These are phyloP conservation scores for Xylariaceae sp. DNA, from an alignment of 2,329 filamentous ascomycete species.

Conservation along the genomic window DNA sequence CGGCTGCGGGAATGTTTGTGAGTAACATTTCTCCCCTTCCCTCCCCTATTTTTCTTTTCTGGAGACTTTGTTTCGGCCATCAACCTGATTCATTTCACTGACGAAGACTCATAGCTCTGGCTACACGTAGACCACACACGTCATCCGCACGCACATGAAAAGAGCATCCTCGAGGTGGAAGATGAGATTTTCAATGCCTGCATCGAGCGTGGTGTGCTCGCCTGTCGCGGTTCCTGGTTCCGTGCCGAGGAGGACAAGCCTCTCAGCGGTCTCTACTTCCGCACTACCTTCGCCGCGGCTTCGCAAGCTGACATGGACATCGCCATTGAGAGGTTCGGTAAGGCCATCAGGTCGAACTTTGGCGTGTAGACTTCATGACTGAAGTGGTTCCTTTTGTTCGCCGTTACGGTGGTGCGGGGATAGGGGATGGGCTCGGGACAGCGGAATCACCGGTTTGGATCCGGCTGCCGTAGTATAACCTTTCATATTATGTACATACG, in stretches of 20 bases:
- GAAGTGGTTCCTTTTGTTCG: too few relatives aligned
- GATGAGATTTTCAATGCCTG: conserved; percentile 77
- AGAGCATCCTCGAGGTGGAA: conserved; percentile 63
- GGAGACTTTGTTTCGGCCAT: neutral
- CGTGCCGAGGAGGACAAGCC: conserved; percentile 59
- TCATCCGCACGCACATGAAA: conserved; percentile 55
- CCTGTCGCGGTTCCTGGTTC: conserved; percentile 90
- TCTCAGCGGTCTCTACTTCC: conserved; percentile 71
- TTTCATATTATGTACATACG: too few relatives aligned
- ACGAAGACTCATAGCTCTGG: conserved; percentile 54
- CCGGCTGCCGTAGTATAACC: too few relatives aligned
- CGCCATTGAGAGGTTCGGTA: conserved; percentile 70
- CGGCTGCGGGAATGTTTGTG: conserved; percentile 91
- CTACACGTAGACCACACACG: conserved; percentile 60
- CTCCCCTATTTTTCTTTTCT: neutral
- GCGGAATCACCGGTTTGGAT: too few relatives aligned
- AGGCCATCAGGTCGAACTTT: conserved; percentile 60
- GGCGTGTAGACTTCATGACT: conserved; percentile 22
- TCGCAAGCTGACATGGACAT: conserved; percentile 63
- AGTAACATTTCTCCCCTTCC: conserved; percentile 37
- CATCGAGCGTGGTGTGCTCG: conserved; percentile 70
- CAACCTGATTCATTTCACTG: neutral
- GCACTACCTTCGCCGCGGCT: conserved; percentile 83
- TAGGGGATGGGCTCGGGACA: neutral
- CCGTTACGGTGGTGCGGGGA: neutral